Evolutionary conservation across 2,329 filamentous ascomycete genomes (phyloP).

Genomic region (Rhynchosporium secalis): DNA sequence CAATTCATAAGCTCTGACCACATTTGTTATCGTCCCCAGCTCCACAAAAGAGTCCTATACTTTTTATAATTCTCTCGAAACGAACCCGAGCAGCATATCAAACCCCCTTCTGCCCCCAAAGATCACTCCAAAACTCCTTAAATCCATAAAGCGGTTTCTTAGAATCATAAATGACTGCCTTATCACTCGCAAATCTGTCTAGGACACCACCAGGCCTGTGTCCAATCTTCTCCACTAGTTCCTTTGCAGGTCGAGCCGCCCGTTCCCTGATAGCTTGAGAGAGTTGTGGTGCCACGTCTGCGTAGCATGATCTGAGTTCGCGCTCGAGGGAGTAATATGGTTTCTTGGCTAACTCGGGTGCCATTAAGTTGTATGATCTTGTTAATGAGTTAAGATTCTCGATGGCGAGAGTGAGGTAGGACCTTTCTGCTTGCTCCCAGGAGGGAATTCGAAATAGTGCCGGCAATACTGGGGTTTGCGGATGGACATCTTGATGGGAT

Average conservation of each 20-base stretch:
- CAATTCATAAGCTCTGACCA: too few species aligned
- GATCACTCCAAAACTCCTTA: conserved; percentile 84
- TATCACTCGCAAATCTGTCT: conserved; percentile 57
- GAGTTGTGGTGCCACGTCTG: conserved; percentile 78
- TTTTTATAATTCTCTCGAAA: too few species aligned
- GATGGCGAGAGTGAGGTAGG: conserved; percentile 76
- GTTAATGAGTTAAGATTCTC: conserved; percentile 76
- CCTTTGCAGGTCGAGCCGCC: conserved; percentile 50
- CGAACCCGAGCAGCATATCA: conserved; percentile 12
- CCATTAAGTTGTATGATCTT: conserved; percentile 92
- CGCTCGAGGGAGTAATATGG: conserved; percentile 84
- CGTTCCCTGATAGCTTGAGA: conserved; percentile 71
- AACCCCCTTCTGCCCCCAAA: conserved; percentile 49
- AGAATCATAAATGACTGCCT: conserved; percentile 70
- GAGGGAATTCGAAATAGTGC: conserved; percentile 73
- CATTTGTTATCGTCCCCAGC: too few species aligned
- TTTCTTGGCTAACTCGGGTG: conserved; percentile 87
- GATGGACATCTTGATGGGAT: conserved; percentile 12
- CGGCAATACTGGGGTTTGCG: conserved; percentile 41
- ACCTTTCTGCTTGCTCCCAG: conserved; percentile 71
- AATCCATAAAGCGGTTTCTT: conserved; percentile 78
- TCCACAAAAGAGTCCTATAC: too few species aligned
- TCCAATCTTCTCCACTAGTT: conserved; percentile 46
- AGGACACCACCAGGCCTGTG: conserved; percentile 55
- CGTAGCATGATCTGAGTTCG: conserved; percentile 78